Base-by-base conservation (phyloP, 345 rosid genomes). In the Psidium friedrichsthalianum region DNA sequence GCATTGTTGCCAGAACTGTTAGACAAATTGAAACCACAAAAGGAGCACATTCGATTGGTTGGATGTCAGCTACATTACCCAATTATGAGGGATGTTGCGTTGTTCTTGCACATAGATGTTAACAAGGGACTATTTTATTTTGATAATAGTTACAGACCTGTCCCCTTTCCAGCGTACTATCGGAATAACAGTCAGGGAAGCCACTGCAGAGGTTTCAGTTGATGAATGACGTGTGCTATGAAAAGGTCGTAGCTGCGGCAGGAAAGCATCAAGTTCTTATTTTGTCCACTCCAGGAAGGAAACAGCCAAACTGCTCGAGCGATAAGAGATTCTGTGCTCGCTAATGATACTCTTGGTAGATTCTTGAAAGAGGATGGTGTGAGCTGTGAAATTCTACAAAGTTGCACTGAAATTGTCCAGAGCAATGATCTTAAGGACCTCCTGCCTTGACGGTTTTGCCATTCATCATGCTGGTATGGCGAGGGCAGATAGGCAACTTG, bases 221-320 rank as follows among this genome's bases (percentile, higher is more conserved):
- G 94, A 97, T 97, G 99, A 96, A 97, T 88, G 99, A 96, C 86
- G 58, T 97, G 59, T 97, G 99, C 87, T 96, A 97, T 54, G 93
- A 96, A 83, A 97, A 97, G 92, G 99, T 97, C 54, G 84, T 95
- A 92, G 94, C 91, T 51, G 98, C 91, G 81, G 98, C 99, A 47
- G 98, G 99, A 84, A 95, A 96, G 86, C 98, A 97, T 87, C 98
- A 97, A 87, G 96, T 93, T 88, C 98, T 97, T 86, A 97, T 97
- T 86, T 97, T 85, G 99, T 97, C 85, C 99, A 97, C 89, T 97
- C 99, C 15, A 92, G 99, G 82, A 96, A 97, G 93, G 99, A 95
- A 87, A 96, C 99, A 29, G 90, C 98, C 83, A 97, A 89, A 97
- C 99, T 82, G 99, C 99, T 56, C 87, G 90, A 21, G 95, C 98